These are phyloP conservation scores for Musa acuminata DNA, from an alignment of 176 grass and related monocot species.

Conservation along the genomic window DNA sequence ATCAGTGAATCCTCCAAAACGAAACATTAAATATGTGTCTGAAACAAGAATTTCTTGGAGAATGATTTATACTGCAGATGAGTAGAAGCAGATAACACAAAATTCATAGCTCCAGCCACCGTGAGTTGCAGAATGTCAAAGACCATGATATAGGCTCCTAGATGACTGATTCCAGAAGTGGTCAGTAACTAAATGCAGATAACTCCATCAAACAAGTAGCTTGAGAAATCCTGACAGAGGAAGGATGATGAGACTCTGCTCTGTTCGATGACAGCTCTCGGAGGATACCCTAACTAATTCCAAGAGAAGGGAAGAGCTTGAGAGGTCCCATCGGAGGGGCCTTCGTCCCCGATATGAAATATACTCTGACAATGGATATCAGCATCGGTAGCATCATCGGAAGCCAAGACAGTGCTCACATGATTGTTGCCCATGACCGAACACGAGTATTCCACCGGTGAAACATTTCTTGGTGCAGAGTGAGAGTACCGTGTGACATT, in stretches of 20 bases:
- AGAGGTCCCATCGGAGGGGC: conserved; percentile 38
- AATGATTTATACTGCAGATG: too few species aligned
- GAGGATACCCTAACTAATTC: conserved; percentile 24
- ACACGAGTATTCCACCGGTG: conserved; percentile 28
- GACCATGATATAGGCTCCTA: too few species aligned
- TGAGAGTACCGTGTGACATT: conserved; percentile 32
- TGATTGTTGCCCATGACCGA: conserved; percentile 25
- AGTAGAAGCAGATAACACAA: too few species aligned
- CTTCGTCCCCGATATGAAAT: conserved; percentile 43
- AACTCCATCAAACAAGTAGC: not conserved
- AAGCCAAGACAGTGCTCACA: conserved; percentile 31
- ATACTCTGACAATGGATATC: conserved; percentile 39
- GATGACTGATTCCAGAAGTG: not conserved
- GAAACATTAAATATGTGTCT: too few species aligned
- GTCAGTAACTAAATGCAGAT: not conserved
- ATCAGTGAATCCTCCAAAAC: too few species aligned
- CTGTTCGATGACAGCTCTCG: not conserved
- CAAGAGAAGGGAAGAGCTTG: conserved; percentile 45
- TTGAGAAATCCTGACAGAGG: not conserved
- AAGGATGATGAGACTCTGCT: not conserved
- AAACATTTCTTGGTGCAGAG: conserved; percentile 14
- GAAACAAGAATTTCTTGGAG: too few species aligned
- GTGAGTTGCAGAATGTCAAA: too few species aligned
- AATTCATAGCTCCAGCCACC: too few species aligned
- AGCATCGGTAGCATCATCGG: conserved; percentile 19